Evolutionary conservation across 2,329 filamentous ascomycete species (phyloP).

Genomic region (Penicillium sp.): DNA sequence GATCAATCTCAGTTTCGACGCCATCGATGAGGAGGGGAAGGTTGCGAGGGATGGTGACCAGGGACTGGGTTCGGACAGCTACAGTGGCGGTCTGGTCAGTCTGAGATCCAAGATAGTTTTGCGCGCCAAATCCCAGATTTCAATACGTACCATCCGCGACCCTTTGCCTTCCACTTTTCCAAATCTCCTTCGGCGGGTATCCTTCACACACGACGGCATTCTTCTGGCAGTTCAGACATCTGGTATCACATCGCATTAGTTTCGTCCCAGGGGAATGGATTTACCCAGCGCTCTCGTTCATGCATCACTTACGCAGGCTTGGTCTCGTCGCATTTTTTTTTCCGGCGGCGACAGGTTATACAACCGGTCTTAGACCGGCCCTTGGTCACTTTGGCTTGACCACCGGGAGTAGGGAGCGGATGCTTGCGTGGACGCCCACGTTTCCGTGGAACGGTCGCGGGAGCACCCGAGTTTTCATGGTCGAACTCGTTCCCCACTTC

Average conservation of each 20-base stretch:
- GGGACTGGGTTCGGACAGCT: constrained; percentile 34
- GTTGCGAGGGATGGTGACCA: constrained; percentile 42
- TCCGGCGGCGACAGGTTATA: constrained; percentile 59
- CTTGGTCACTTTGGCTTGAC: constrained; percentile 71
- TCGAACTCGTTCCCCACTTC: constrained; percentile 25
- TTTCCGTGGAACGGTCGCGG: constrained; percentile 53
- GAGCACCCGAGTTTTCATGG: constrained; percentile 28
- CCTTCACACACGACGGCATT: constrained; percentile 90
- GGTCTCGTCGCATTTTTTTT: constrained; percentile 59
- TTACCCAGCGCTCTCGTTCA: neutral
- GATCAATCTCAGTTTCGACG: constrained; percentile 77
- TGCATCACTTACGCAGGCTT: constrained; percentile 39
- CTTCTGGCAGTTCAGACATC: constrained; percentile 78
- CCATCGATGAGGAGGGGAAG: constrained; percentile 70
- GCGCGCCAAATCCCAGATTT: constrained; percentile 2
- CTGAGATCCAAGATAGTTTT: neutral
- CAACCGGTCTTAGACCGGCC: constrained; percentile 63
- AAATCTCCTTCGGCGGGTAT: constrained; percentile 81
- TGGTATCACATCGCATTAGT: constrained; percentile 10
- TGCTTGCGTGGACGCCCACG: constrained; percentile 83
- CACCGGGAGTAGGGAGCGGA: constrained; percentile 61
- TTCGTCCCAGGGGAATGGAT: neutral
- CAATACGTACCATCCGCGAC: constrained; percentile 59
- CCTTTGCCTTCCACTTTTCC: constrained; percentile 81
- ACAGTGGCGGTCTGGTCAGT: constrained; percentile 12